Base-by-base conservation (phyloP, 2,329 filamentous ascomycete genomes). In the Penicillium occitanis region DNA sequence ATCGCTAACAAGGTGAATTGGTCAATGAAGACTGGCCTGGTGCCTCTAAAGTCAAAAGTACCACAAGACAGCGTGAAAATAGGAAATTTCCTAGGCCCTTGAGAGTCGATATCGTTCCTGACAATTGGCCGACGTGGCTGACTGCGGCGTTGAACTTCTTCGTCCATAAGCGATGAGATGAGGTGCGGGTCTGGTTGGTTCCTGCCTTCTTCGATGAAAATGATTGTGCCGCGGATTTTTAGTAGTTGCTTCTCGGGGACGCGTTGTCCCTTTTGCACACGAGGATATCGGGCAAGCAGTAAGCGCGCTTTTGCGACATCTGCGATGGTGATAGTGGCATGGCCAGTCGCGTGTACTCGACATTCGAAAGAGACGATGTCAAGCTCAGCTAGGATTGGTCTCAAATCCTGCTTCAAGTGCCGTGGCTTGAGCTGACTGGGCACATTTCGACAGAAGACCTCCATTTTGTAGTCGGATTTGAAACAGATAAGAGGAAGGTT, bases 51-150 rank as follows among this genome's bases (percentile, higher is more conserved):
- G 7, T 79, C 72, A 68, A 83, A 83, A 53, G 84, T 80, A 1
- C 86, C 86, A 63, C 83, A 85, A 7, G 76, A 77, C 35, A 85
- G 61, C 11, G 62, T 63, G 17, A 46, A 67, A 13, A 71, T 69
- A 11, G n/a, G 44, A 17, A 73, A 73, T 5, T 57, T 55, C 44
- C 61, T 71, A 11, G 63, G 19, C 17, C 64, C 60, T 33, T 69
- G 53, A 17, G 53, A 28, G 8, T 58, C 64, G 30, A 19, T 28
- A 14, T 62, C 35, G 14, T 65, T 66, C 10, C 14, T 59, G 13
- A 48, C 5, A 42, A 46, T 42, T 28, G 44, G 63, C 58, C 62
- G 65, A 46, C 46, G 67, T 61, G 35, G 62, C 63, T 61, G 53
- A 55, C 48, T 67, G 63, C 33, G 61, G 35, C 40, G 66, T 40